Conservation (phyloP, 2,329 filamentous ascomycete species). For the Exophiala oligosperma region DNA sequence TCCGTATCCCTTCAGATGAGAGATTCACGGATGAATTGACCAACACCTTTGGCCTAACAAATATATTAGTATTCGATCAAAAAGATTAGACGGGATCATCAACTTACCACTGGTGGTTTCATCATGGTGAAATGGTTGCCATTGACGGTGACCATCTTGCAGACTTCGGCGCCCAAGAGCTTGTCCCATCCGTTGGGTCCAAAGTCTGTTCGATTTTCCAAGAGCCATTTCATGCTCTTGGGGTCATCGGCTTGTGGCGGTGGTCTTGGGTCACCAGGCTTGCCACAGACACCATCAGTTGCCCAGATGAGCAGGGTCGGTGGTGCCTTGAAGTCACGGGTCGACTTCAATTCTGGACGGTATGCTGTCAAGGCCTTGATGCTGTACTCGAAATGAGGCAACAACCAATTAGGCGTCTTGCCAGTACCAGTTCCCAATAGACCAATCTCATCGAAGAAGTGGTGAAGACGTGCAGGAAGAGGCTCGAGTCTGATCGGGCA, state of each 20-base stretch:
- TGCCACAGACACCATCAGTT: conserved; percentile 48
- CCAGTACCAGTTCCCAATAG: conserved; percentile 48
- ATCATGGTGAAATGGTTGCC: conserved; percentile 46
- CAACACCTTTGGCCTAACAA: conserved; percentile 29
- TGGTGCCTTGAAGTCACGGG: conserved; percentile 38
- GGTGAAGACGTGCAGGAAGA: conserved; percentile 56
- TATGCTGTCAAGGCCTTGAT: conserved; percentile 51
- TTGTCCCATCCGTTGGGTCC: conserved; percentile 50
- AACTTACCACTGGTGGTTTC: conserved; percentile 34
- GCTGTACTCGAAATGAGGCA: conserved; percentile 53
- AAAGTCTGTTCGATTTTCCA: conserved; percentile 50
- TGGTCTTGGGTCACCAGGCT: conserved; percentile 42
- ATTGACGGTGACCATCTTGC: conserved; percentile 34
- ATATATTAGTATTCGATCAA: conserved; percentile 12
- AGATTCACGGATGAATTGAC: conserved; percentile 29
- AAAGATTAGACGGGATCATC: neutral
- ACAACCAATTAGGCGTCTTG: conserved; percentile 49
- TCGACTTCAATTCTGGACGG: conserved; percentile 30
- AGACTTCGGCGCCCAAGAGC: conserved; percentile 41
- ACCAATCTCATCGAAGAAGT: conserved; percentile 49
- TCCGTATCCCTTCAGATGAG: conserved; percentile 1
- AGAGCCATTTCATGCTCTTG: conserved; percentile 50
- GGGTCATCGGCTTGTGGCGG: conserved; percentile 45
- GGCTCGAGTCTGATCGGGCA: conserved; percentile 67
- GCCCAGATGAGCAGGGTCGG: conserved; percentile 50